phyloP scores from a whole-genome alignment of 2,329 filamentous ascomycete genomes.

The Neopestalotiopsis sp. region DNA sequence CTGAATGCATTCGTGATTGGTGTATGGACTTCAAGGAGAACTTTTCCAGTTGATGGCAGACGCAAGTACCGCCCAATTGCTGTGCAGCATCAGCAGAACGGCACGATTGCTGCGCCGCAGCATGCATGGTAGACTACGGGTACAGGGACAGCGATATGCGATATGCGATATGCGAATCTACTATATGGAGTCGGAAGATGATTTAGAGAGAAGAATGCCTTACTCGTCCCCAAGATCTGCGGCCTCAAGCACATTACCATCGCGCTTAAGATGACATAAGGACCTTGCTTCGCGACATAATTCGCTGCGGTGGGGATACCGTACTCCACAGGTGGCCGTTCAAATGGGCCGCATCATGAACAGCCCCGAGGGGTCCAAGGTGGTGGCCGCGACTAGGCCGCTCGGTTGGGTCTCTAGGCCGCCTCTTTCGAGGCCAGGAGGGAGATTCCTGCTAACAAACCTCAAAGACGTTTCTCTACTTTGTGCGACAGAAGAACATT shows the following conservation, averaged over 20 bases:
- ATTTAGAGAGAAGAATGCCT: neutral
- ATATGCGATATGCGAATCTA: no score
- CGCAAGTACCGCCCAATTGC: neutral
- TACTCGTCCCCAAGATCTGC: neutral
- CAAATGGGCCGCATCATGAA: conserved; percentile 7
- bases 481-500: neutral
- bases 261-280: conserved; percentile 3
- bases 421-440: conserved; percentile 5
- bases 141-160: neutral
- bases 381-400: neutral
- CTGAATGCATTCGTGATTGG: neutral
- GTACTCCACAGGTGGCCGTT: conserved; percentile 1
- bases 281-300: conserved; percentile 10
- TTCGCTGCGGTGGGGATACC: conserved; percentile 8
- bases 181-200: neutral
- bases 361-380: neutral
- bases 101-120: neutral
- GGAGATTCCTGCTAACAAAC: neutral
- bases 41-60: neutral
- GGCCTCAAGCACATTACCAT: neutral
- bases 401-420: conserved; percentile 2
- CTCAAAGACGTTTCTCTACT: conserved; percentile 4
- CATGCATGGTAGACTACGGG: no score
- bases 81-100: neutral
- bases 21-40: neutral